phyloP scores from a whole-genome alignment of 306 rosid species.

The Fragaria iinumae region DNA sequence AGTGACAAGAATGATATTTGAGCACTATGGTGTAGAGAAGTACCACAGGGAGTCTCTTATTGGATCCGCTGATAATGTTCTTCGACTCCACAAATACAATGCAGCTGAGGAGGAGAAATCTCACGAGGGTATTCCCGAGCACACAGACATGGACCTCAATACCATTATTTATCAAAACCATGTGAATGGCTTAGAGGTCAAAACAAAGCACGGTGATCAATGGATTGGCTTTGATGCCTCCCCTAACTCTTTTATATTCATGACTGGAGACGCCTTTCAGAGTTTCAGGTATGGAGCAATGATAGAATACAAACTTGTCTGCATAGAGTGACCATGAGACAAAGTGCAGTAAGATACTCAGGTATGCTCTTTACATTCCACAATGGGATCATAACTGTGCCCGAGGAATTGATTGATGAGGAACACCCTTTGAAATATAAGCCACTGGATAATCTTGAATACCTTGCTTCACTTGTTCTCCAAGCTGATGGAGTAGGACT shows the following conservation, averaged over 20 bases:
- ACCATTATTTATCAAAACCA: conserved; percentile 13
- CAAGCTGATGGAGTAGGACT: no score
- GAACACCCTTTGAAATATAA: conserved; percentile 21
- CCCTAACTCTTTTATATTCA: conserved; percentile 12
- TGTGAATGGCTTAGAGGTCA: conserved; percentile 19
- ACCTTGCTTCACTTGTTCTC: not conserved
- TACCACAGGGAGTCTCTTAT: not conserved
- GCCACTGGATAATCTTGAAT: not conserved
- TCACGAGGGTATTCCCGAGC: conserved; percentile 4
- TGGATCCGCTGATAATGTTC: not conserved
- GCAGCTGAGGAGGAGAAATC: not conserved
- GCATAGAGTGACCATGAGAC: conserved; percentile 4
- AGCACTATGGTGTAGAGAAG: conserved; percentile 11
- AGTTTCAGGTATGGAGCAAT: conserved; percentile 22
- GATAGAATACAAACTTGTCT: conserved; percentile 10
- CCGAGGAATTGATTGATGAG: conserved; percentile 4
- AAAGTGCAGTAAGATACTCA: not conserved
- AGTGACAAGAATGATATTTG: conserved; percentile 22
- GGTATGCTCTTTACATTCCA: conserved; percentile 6
- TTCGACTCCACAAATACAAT: not conserved
- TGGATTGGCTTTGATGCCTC: conserved; percentile 17
- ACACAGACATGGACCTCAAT: conserved; percentile 8
- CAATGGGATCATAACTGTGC: conserved; percentile 1
- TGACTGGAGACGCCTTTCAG: conserved; percentile 7
- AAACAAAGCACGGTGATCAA: conserved; percentile 10